These are phyloP conservation scores for Saccharomyces pastorianus DNA, from an alignment of 1,139 yeast species.

Conservation along the genomic window DNA sequence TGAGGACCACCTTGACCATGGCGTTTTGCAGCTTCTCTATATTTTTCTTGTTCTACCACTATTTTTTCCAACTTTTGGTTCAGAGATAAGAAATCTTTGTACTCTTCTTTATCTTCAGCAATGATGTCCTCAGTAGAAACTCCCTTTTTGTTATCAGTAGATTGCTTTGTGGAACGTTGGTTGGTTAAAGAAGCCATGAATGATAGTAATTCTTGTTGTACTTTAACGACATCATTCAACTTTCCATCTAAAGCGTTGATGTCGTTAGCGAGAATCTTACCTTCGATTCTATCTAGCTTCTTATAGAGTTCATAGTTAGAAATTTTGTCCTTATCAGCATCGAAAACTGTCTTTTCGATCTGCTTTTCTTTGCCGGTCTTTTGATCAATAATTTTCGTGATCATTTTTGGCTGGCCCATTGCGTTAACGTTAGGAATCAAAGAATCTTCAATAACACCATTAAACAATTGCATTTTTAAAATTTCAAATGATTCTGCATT, in stretches of 20 bases:
- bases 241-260: constrained; percentile 18
- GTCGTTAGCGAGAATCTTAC: constrained; percentile 31
- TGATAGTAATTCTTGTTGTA: constrained; percentile 21
- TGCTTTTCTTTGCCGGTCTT: constrained; percentile 27
- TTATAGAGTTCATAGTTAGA: constrained; percentile 24
- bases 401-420: constrained; percentile 38
- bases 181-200: constrained; percentile 10
- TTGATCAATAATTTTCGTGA: constrained; percentile 30
- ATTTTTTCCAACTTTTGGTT: constrained; percentile 29
- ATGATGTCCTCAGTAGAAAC: constrained; percentile 2
- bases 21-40: constrained; percentile 26
- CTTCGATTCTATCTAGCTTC: constrained; percentile 30
- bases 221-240: constrained; percentile 15
- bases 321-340: constrained; percentile 20
- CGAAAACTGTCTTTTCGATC: constrained; percentile 25
- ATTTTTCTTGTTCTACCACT: constrained; percentile 29
- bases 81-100: constrained; percentile 28
- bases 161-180: constrained; percentile 9
- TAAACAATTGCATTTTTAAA: constrained; percentile 47
- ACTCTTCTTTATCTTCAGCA: constrained; percentile 18
- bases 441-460: constrained; percentile 45
- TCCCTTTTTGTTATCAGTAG: constrained; percentile 6
- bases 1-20: constrained; percentile 21
- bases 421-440: constrained; percentile 50
- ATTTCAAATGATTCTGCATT: constrained; percentile 51